Evolutionary conservation across 495 filamentous ascomycete species (phyloP).

Genomic region (Tuber brumale): DNA sequence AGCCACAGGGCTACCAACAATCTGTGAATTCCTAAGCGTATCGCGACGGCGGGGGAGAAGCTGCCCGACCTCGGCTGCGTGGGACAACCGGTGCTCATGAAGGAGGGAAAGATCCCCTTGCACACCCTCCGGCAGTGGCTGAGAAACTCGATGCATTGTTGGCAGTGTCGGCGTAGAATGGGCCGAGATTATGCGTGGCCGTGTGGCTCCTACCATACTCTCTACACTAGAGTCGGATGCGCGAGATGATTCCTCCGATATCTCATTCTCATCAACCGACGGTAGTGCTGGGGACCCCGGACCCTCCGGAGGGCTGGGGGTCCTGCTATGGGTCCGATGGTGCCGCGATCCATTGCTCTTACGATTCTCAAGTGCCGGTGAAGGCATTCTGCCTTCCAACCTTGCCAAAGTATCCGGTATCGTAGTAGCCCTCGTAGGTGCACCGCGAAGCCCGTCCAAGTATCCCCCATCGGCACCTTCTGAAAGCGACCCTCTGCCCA

Average conservation of each 20-base stretch:
- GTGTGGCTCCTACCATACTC: constrained; percentile 9
- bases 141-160: constrained; percentile 17
- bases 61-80: constrained; percentile 42
- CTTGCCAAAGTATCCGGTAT: constrained; percentile 36
- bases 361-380: constrained; percentile 15
- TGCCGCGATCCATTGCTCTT: constrained; percentile 9
- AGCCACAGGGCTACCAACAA: not conserved
- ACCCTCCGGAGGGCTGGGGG: constrained; percentile 39
- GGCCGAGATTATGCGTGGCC: constrained; percentile 28
- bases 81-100: constrained; percentile 39
- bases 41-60: constrained; percentile 36
- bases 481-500: constrained; percentile 5
- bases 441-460: not conserved
- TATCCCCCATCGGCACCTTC: constrained; percentile 4
- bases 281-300: constrained; percentile 29
- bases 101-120: constrained; percentile 39
- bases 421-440: constrained; percentile 16
- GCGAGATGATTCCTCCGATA: constrained; percentile 36
- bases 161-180: constrained; percentile 33
- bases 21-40: constrained; percentile 6
- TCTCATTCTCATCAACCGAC: constrained; percentile 35
- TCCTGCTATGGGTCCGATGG: constrained; percentile 25
- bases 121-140: constrained; percentile 22
- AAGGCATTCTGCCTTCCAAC: constrained; percentile 29
- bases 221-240: constrained; percentile 37